These are phyloP conservation scores for Monilinia vaccinii-corymbosi DNA, from an alignment of 2,329 filamentous ascomycete species.

Conservation along the genomic window DNA sequence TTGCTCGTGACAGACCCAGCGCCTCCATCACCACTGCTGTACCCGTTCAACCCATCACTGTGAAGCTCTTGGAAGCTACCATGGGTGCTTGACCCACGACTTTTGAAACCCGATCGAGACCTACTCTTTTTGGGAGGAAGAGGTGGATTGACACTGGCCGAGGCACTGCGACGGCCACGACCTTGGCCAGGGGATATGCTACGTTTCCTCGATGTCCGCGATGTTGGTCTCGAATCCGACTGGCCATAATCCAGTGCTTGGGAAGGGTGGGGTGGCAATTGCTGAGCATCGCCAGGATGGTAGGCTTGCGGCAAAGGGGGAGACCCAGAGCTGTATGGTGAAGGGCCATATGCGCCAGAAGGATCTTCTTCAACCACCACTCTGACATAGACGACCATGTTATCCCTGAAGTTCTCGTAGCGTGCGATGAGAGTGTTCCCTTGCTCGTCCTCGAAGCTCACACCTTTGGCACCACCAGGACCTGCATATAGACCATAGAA, in stretches of 20 bases:
- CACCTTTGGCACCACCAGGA: conserved; percentile 59
- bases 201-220: conserved; percentile 63
- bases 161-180: conserved; percentile 68
- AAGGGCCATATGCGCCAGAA: conserved; percentile 41
- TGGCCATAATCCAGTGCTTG: conserved; percentile 47
- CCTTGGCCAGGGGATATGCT: conserved; percentile 66
- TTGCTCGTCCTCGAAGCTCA: conserved; percentile 88
- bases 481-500: conserved; percentile 93
- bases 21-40: conserved; percentile 81
- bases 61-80: conserved; percentile 48
- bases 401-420: conserved; percentile 89
- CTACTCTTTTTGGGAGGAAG: conserved; percentile 52
- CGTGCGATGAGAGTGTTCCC: conserved; percentile 88
- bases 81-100: conserved; percentile 47
- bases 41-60: conserved; percentile 60
- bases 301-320: conserved; percentile 44
- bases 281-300: conserved; percentile 52
- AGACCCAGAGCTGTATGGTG: conserved; percentile 42
- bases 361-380: conserved; percentile 61
- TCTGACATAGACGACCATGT: conserved; percentile 89
- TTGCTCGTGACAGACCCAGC: conserved; percentile 69
- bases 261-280: conserved; percentile 44
- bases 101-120: conserved; percentile 59
- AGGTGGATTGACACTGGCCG: conserved; percentile 46
- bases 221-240: conserved; percentile 57